Conservation (phyloP, 139 green algal species). For the Closterium sp. region DNA sequence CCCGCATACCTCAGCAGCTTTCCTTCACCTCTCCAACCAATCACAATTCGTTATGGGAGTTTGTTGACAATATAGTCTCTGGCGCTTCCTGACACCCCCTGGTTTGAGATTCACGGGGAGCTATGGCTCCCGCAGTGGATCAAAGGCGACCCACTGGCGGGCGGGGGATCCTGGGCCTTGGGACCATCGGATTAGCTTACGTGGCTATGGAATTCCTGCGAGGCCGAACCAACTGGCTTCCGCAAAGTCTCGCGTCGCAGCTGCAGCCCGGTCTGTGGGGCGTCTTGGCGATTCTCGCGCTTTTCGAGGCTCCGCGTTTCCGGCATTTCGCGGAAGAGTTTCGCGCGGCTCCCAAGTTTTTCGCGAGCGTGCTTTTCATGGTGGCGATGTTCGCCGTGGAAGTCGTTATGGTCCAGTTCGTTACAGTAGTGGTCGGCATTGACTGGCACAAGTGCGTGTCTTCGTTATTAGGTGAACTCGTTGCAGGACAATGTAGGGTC, state of each 20-base stretch:
- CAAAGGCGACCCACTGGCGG: not conserved
- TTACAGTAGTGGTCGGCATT: conserved; percentile 39
- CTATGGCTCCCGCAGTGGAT: not conserved
- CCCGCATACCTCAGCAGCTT: no score
- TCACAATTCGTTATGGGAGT: no score
- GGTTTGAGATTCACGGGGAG: not conserved
- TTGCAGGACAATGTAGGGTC: not conserved
- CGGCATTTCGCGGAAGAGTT: conserved; percentile 21
- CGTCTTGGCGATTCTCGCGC: conserved; percentile 6
- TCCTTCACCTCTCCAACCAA: no score
- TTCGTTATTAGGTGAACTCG: not conserved
- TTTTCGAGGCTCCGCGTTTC: conserved; percentile 27
- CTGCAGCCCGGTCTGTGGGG: conserved; percentile 31
- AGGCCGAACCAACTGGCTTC: conserved; percentile 14
- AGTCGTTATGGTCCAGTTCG: conserved; percentile 45
- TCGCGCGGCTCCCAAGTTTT: conserved; percentile 24
- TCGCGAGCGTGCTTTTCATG: conserved; percentile 32
- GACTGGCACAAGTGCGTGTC: conserved; percentile 40
- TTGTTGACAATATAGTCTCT: no score
- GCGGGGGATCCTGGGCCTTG: not conserved
- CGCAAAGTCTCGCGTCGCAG: not conserved
- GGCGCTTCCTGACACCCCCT: not conserved
- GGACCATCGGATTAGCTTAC: conserved; percentile 21
- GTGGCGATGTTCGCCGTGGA: conserved; percentile 24
- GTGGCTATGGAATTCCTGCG: conserved; percentile 26